Evolutionary conservation across 2,329 filamentous ascomycete genomes (phyloP).

Genomic region (Oidium heveae): DNA sequence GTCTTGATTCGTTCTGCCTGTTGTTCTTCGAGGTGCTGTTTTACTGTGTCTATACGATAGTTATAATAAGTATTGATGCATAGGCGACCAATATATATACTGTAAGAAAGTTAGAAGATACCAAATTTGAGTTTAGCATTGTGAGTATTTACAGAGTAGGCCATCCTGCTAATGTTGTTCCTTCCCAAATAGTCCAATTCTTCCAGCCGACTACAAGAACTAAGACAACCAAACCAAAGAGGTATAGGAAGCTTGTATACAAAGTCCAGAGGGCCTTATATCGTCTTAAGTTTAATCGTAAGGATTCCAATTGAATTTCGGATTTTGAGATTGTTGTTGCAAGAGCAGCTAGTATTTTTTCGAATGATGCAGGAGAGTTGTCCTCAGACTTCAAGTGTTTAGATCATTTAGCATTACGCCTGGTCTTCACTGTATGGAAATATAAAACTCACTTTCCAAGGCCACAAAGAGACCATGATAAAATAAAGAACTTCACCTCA

Average conservation of each 20-base stretch:
- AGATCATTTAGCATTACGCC: no score
- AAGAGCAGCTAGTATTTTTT: constrained; percentile 65
- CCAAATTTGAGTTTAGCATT: no score
- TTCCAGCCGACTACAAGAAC: constrained; percentile 64
- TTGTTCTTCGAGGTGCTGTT: constrained; percentile 44
- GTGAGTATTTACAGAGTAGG: constrained; percentile 43
- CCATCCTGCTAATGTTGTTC: constrained; percentile 50
- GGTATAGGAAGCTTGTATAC: constrained; percentile 74
- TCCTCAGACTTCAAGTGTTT: constrained; percentile 34
- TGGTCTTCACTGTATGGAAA: neutral
- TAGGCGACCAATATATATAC: constrained; percentile 56
- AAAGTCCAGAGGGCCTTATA: constrained; percentile 71
- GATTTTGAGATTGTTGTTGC: constrained; percentile 59
- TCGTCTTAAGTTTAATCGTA: constrained; percentile 48
- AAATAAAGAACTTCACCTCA: no score
- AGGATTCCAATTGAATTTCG: constrained; percentile 45
- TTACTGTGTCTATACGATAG: constrained; percentile 49
- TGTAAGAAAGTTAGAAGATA: constrained; percentile 16
- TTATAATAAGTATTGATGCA: constrained; percentile 47
- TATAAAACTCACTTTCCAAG: constrained; percentile 41
- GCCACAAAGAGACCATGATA: constrained; percentile 64
- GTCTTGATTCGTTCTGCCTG: constrained; percentile 61
- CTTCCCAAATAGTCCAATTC: constrained; percentile 54
- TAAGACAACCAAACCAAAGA: constrained; percentile 62
- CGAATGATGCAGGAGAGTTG: constrained; percentile 72